Percentiles rank a stretch among this genome's conserved stretches.
These are phyloP conservation scores for Trypanosoma platydactyli DNA, from an alignment of 208 protist genomes.

Conservation along the genomic window DNA sequence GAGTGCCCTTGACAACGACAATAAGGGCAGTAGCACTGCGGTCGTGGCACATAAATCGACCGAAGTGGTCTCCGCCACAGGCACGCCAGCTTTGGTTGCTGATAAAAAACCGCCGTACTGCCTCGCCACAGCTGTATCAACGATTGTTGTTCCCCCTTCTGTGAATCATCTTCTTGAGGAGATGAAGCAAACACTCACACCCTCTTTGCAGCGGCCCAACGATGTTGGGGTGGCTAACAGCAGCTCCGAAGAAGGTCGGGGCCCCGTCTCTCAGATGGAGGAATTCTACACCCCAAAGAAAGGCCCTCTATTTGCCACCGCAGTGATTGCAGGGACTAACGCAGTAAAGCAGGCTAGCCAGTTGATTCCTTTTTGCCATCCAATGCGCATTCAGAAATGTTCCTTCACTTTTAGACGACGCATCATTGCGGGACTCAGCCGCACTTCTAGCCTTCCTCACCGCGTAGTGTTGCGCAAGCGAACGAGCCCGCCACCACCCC, in stretches of 20 bases:
- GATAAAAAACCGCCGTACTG: slow-evolving; percentile 49
- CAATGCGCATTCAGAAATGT: slow-evolving; percentile 86
- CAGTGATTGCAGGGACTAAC: slow-evolving; percentile 91
- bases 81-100: background rate
- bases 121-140: slow-evolving; percentile 81
- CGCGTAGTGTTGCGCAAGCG: slow-evolving; percentile 74
- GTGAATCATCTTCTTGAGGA: slow-evolving; percentile 59
- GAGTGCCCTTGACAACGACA: background rate
- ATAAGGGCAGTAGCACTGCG: background rate
- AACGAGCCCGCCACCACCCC: slow-evolving; percentile 36
- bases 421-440: slow-evolving; percentile 33
- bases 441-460: slow-evolving; percentile 70
- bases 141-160: slow-evolving; percentile 71
- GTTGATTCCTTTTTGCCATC: slow-evolving; percentile 96
- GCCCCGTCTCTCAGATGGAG: slow-evolving; percentile 57
- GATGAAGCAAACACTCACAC: slow-evolving; percentile 74
- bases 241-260: background rate
- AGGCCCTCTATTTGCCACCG: slow-evolving; percentile 84
- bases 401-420: slow-evolving; percentile 84
- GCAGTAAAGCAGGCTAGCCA: slow-evolving; percentile 91
- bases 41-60: background rate
- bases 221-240: slow-evolving; percentile 15
- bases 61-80: background rate
- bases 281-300: slow-evolving; percentile 88
- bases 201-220: slow-evolving; percentile 31